A percentile compares a stretch with the other conserved stretches of the same genome.
These are phyloP conservation scores for Lipomyces lipofer DNA, from an alignment of 805 yeast genomes.

Conservation along the genomic window DNA sequence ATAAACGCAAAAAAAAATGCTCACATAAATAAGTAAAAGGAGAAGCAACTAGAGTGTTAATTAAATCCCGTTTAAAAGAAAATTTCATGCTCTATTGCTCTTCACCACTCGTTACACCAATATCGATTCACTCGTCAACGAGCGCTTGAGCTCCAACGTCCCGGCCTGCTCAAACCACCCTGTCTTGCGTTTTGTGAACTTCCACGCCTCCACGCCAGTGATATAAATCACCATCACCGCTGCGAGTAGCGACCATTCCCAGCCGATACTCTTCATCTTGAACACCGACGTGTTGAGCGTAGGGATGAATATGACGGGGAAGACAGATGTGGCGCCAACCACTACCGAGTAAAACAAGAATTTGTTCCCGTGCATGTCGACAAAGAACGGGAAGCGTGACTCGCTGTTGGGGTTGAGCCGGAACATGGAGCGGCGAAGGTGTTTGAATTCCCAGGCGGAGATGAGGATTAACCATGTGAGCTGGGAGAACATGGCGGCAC, in stretches of 20 bases:
- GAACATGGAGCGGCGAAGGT: constrained; percentile 68
- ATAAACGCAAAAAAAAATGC: too few relatives aligned
- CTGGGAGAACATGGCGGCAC: constrained; percentile 74
- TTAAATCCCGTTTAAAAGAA: too few relatives aligned
- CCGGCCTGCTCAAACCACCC: constrained; percentile 17
- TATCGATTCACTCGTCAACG: too few relatives aligned
- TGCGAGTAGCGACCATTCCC: constrained; percentile 76
- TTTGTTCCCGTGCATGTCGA: constrained; percentile 70
- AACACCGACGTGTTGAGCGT: constrained; percentile 80
- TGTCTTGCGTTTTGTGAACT: constrained; percentile 56
- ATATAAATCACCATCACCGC: constrained; percentile 62
- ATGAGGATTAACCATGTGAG: constrained; percentile 86
- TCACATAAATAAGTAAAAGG: too few relatives aligned
- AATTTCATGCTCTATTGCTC: too few relatives aligned
- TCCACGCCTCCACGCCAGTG: constrained; percentile 64
- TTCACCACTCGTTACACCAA: too few relatives aligned
- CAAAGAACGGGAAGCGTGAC: constrained; percentile 57
- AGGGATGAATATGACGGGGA: constrained; percentile 85
- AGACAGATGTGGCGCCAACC: constrained; percentile 65
- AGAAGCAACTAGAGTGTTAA: too few relatives aligned
- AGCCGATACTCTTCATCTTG: constrained; percentile 66
- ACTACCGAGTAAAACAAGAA: constrained; percentile 80
- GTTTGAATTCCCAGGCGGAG: constrained; percentile 83
- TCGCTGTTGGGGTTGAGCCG: constrained; percentile 53
- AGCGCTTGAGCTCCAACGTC: too few relatives aligned